Base-by-base conservation (phyloP, 73 alveolate species). In the Effrenium voratum region DNA sequence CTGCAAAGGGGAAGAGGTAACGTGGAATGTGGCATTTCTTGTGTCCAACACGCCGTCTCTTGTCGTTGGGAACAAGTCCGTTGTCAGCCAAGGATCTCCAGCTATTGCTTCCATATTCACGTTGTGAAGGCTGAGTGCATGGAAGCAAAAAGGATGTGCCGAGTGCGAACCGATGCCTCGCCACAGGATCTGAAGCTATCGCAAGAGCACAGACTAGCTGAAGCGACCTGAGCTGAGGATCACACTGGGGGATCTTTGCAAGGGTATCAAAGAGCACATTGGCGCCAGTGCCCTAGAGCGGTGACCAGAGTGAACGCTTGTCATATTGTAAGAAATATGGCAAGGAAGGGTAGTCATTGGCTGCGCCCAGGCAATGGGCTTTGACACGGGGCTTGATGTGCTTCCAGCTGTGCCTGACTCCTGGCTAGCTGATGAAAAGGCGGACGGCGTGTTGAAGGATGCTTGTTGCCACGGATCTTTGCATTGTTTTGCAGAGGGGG, bases 351-450 rank as follows among this genome's bases (percentile, higher is more conserved):
- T 41, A 59, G 60, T 63, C 36, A 16, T 63, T 63, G 79, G 8
- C 44, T n/a, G 19, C 36, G 40, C n/a, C 22, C n/a, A 81, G 92
- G 92, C 92, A 46, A 82, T 82, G 92, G 92, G 92, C 5, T 82
- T 82, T 50, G 92, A 82, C 73, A 49, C 49, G 46, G 92, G 49
- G 10, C 2, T 82, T 5, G 92, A 82, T 12, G 92, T 82, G 92
- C 52, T 82, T 46, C 92, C 92, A 43, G 46, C 92, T 50, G 75
- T 73, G 41, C 46, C 46, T 22, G 92, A 82, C 49, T 72, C n/a
- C 3, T 82, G 92, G 92, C 52, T 49, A 47, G 36, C n/a, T 32
- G 92, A 82, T 49, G 92, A 82, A 73, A 82, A 82, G 92, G 92
- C 68, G 87, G 41, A 13, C 82, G 0, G 52, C 22, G 79, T n/a